These are phyloP conservation scores for Phytomonas sp. DNA, from an alignment of 208 protist species.

Conservation along the genomic window DNA sequence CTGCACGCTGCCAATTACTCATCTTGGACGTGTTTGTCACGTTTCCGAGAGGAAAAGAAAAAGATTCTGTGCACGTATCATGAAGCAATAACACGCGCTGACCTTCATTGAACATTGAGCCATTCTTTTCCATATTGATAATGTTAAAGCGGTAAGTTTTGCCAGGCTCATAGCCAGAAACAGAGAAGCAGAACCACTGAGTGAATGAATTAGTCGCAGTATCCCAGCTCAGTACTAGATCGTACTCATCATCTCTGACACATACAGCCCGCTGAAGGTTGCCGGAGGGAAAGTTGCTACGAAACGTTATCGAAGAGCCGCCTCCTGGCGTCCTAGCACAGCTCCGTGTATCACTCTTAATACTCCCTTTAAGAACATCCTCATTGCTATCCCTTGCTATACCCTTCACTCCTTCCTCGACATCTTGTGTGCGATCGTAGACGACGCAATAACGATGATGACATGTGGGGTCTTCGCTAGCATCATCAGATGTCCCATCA, in stretches of 20 bases:
- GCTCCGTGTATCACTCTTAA: background rate
- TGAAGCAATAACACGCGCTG: conserved; percentile 89
- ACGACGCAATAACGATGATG: conserved; percentile 19
- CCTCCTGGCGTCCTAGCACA: background rate
- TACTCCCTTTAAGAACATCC: background rate
- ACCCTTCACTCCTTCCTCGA: background rate
- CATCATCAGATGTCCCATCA: conserved; percentile 24
- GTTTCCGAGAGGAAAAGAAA: background rate
- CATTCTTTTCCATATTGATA: conserved; percentile 93
- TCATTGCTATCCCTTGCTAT: background rate
- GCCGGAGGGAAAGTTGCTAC: conserved; percentile 26
- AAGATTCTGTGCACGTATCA: conserved; percentile 19
- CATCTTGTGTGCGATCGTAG: conserved; percentile 17
- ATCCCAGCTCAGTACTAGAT: conserved; percentile 91
- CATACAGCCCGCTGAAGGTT: conserved; percentile 91
- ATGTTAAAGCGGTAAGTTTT: conserved; percentile 94
- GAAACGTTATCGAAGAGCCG: conserved; percentile 1
- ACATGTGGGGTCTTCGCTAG: conserved; percentile 14
- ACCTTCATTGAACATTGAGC: conserved; percentile 93
- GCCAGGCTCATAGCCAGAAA: conserved; percentile 55
- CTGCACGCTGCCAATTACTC: conserved; percentile 42
- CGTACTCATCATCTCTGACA: conserved; percentile 87
- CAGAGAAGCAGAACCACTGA: conserved; percentile 96
- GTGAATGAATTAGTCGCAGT: conserved; percentile 92
- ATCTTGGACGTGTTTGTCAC: background rate